Base-by-base conservation (phyloP, 1,284 basidiomycete genomes). In the Exobasidium rhododendri region DNA sequence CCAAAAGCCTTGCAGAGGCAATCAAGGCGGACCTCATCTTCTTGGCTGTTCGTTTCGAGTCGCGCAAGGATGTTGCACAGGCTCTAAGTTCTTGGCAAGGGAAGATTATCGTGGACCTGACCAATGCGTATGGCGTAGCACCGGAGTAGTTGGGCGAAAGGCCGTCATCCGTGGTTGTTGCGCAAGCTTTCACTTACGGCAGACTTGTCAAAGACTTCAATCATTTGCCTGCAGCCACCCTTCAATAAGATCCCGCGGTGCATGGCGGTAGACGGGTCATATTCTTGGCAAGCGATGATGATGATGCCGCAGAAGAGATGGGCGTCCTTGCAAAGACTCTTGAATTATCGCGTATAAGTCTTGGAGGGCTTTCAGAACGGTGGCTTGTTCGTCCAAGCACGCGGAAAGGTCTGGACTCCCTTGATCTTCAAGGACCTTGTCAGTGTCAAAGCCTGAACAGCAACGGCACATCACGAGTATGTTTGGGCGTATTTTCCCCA, bases 351-450 rank as follows among this genome's bases (percentile, higher is more conserved):
- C 49, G 11, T 22, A 51, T 51, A 11, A 51, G 24, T 20, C 49
- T 51, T 51, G 49, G 49, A 11, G 20, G 49, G 10, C 49, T 51
- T 29, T 51, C 49, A 10, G 49, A 51, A 29, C n/a, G 49, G 49
- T 29, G 49, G 49, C 28, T 29, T 51, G 20, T 29, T 51, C 11
- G 49, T 51, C 11, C 49, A 51, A 29, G 49, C 49, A 29, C 49
- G 49, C 20, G 49, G 49, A 13, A 51, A 51, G 11, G 28, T 20
- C 20, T 51, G 49, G 49, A 22, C 11, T 29, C 49, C 11, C 13
- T 29, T 51, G 20, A 51, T 51, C 49, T 51, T 51, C 20, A 51
- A 51, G 20, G 49, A 51, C 24, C 20, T 51, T 10, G n/a, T 51
- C 49, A 51, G n/a, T n/a, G n/a, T n/a, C n/a, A n/a, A n/a, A n/a